Base-by-base conservation (phyloP, 1,284 basidiomycete species). In the Puccinia hordei region DNA sequence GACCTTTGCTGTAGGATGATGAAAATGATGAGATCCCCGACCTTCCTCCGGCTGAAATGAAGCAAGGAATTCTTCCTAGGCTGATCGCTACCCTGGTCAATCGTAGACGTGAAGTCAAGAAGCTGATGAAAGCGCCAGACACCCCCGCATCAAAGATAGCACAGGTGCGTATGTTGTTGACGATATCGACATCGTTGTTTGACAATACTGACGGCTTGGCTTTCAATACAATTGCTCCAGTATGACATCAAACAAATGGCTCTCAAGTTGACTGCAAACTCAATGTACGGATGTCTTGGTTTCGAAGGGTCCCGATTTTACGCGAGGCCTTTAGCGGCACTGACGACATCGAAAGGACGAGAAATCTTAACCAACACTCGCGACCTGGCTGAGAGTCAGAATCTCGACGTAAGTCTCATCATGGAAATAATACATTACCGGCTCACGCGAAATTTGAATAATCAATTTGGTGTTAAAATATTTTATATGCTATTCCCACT, bases 281-380 rank as follows among this genome's bases (percentile, higher is more conserved):
- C 93, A 88, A 99, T 99, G 96, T 99, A 99, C 86, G 97, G 97
- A 30, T 99, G 97, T 89, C 91, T 99, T 41, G 97, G 97, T 76
- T 99, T 98, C 85, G 94, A 96, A 85, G 93, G 95, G 82, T 98
- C 95, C 24, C 89, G 97, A 68, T 99, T 99, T 88, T 98, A 95
- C 83, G 97, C 96, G n/a, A 90, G 93, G 51, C 94, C 95, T 0
- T 90, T 99, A 19, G 97, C 97, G 9, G 94, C 96, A 61, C 89
- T 99, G 76, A 98, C 95, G 33, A 99, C 97, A 0, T 96, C 91
- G 89, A 99, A 98, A 86, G 97, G 97, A 83, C 92, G 97, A 86
- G 95, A 99, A 87, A 98, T 98, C 84, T 86, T 99, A 84, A 98
- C 93, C 0, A 91, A 94, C 82, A 98, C 97, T 0, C 90, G 92